Evolutionary conservation across 2,329 filamentous ascomycete species (phyloP).

Genomic region (Pseudopithomyces maydicus): DNA sequence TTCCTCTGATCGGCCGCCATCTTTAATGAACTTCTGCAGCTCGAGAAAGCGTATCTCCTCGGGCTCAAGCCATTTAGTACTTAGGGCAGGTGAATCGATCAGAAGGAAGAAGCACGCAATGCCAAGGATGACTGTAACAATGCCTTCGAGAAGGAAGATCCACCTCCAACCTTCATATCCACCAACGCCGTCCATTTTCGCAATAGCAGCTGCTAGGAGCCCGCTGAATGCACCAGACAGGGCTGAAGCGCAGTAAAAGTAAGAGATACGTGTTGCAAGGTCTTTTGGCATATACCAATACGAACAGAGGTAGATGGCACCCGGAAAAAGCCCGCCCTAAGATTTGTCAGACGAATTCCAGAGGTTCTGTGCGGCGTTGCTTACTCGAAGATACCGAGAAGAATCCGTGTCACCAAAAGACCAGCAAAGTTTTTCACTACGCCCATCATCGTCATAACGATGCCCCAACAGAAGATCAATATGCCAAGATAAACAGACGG

Average conservation of each 20-base stretch:
- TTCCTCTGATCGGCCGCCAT: constrained; percentile 24
- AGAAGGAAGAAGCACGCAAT: constrained; percentile 32
- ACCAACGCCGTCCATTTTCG: constrained; percentile 44
- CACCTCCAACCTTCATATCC: constrained; percentile 51
- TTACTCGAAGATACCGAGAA: constrained; percentile 34
- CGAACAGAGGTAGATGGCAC: constrained; percentile 41
- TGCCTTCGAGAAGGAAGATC: constrained; percentile 52
- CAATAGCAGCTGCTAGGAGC: constrained; percentile 46
- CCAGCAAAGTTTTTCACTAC: constrained; percentile 26
- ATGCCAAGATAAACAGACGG: constrained; percentile 33
- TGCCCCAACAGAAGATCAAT: constrained; percentile 32
- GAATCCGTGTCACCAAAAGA: constrained; percentile 20
- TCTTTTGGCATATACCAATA: constrained; percentile 45
- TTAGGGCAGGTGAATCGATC: constrained; percentile 27
- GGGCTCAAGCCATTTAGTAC: constrained; percentile 22
- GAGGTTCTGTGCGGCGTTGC: background rate
- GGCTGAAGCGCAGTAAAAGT: constrained; percentile 46
- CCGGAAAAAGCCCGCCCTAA: constrained; percentile 38
- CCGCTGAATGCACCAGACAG: constrained; percentile 49
- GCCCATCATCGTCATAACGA: constrained; percentile 33
- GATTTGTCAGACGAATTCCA: background rate
- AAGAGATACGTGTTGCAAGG: constrained; percentile 38
- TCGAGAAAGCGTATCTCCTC: constrained; percentile 34
- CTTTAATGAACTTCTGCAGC: constrained; percentile 29
- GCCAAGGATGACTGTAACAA: constrained; percentile 35